Base-by-base conservation (phyloP, 352 stramenopile genomes). In the Blastocystis sp. region DNA sequence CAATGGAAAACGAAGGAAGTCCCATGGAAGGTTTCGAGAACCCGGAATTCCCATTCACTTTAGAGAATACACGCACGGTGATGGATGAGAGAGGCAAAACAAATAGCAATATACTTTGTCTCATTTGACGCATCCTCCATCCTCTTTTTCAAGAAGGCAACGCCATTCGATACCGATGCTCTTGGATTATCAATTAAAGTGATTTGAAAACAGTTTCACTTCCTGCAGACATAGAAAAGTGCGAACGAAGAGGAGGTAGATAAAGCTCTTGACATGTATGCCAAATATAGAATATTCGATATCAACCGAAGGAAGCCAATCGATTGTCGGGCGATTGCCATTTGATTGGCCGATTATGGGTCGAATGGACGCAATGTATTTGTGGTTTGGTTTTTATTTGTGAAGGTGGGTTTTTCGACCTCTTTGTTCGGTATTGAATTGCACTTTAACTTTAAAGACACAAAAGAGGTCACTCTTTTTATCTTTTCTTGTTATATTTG, bases 401-500 rank as follows among this genome's bases (percentile, higher is more conserved):
- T 21, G 18, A 38, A 46, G 69, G 69, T 65, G 29, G 69, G 61
- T 49, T 81, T 81, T 81, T 65, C 18, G 61, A 81, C 69, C 48
- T 18, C 16, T 29, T 32, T 59, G 53, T 75, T 48, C 40, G 42
- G 53, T 81, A 63, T 40, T 44, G 36, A 61, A 48, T 64, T 81
- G 4, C 48, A 49, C 21, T 63, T 46, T 48, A n/a, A 63, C 32
- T 81, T 44, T 81, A 49, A 48, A 64, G 48, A 65, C 21, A 81
- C 69, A 81, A 46, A 32, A 61, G 69, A 64, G 69, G 61, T 63
- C 27, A 27, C 48, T 64, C 69, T 64, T 63, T 49, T 24, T 59
- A 65, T 81, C 69, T 81, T 64, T 81, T 81, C 69, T 81, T 81
- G 69, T 81, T 81, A 42, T 81, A 40, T 81, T 81, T 61, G 29